Conservation (phyloP, 371 early-diverging fungal species). For the Polyrhizophydium stewartii region DNA sequence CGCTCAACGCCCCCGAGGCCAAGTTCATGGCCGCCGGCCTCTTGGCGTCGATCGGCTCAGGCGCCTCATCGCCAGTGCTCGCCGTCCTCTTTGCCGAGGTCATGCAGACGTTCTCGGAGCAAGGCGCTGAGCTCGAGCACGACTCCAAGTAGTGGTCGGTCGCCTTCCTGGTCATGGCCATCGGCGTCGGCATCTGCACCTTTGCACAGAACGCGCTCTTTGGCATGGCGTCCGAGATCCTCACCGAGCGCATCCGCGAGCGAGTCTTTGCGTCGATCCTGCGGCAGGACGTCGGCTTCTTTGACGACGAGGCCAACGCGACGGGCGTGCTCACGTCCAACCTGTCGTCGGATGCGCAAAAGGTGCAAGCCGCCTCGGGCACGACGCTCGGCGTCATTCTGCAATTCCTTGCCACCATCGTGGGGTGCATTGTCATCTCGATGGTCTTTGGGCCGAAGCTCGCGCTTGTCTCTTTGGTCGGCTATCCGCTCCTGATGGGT, state of each 20-base stretch:
- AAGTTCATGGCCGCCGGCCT: background rate
- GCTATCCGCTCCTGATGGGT: slow-evolving; percentile 19
- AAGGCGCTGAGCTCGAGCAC: background rate
- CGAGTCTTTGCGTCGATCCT: slow-evolving; percentile 55
- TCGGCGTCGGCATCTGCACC: slow-evolving; percentile 18
- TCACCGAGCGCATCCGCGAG: slow-evolving; percentile 58
- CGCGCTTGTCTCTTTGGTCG: slow-evolving; percentile 50
- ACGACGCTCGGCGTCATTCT: slow-evolving; percentile 14
- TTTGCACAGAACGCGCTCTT: slow-evolving; percentile 45
- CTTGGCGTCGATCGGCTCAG: background rate
- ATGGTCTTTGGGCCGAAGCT: slow-evolving; percentile 76
- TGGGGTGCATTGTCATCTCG: slow-evolving; percentile 62
- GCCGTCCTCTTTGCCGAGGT: background rate
- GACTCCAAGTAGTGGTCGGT: slow-evolving; percentile 12
- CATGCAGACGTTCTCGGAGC: background rate
- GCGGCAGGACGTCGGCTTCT: slow-evolving; percentile 82
- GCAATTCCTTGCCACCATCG: slow-evolving; percentile 18
- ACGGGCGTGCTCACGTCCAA: slow-evolving; percentile 80
- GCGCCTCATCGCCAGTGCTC: background rate
- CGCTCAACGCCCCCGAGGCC: background rate
- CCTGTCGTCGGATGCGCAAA: slow-evolving; percentile 78
- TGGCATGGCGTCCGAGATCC: slow-evolving; percentile 27
- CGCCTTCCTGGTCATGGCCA: slow-evolving; percentile 23
- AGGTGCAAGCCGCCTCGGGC: slow-evolving; percentile 47
- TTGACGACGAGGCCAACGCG: slow-evolving; percentile 76